phyloP scores from a whole-genome alignment of 164 flowering plant species.

The Umbellularia californica region DNA sequence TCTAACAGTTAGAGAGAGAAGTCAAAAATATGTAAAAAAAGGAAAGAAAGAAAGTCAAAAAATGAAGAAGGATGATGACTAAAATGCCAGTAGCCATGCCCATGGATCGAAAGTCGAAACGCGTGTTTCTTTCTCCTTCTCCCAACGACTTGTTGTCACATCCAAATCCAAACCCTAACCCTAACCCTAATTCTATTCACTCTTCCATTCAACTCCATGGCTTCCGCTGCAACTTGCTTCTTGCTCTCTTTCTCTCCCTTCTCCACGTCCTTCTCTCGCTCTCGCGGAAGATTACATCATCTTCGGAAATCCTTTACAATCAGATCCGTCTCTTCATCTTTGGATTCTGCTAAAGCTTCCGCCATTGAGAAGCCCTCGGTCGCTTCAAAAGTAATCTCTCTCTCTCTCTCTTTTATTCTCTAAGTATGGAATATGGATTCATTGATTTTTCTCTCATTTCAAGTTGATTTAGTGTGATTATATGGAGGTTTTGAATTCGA shows the following conservation, averaged over 20 bases:
- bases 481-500: background rate
- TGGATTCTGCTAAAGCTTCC: conserved; percentile 12
- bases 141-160: too few relatives aligned
- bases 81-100: too few relatives aligned
- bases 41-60: too few relatives aligned
- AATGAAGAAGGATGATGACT: too few relatives aligned
- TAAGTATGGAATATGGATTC: background rate
- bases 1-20: too few relatives aligned
- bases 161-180: background rate
- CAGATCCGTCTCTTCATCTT: conserved; percentile 23
- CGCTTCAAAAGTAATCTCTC: conserved; percentile 33
- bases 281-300: background rate
- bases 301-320: conserved; percentile 13
- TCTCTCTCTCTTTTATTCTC: background rate
- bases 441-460: background rate
- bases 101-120: too few relatives aligned
- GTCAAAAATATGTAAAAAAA: too few relatives aligned
- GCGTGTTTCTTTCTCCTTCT: too few relatives aligned
- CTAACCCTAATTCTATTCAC: background rate
- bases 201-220: background rate
- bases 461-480: background rate
- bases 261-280: background rate
- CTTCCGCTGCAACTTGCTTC: conserved; percentile 1
- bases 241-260: background rate
- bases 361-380: conserved; percentile 17